Base-by-base conservation (phyloP, 2,329 filamentous ascomycete species). In the Thyridium curvatum region DNA sequence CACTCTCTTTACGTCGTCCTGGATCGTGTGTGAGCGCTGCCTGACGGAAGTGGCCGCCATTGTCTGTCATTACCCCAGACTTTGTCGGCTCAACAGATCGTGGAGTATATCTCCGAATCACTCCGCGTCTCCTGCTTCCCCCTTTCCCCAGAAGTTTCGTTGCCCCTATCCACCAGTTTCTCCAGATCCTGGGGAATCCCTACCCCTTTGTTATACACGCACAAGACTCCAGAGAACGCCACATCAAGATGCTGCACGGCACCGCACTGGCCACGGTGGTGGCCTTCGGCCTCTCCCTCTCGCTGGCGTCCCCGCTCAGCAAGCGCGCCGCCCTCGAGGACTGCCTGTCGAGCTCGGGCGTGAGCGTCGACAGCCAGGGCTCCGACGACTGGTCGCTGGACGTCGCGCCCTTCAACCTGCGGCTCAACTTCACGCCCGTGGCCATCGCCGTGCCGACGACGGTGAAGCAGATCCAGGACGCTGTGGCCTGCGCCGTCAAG, bases 401-500 rank as follows among this genome's bases (percentile, higher is more conserved):
- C 41, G 52, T 46, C 9, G 38, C 51, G 4, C 48, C 57, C 3
- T 61, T 50, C 48, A 62, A 62, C 44, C 43, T 54, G 15, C 52
- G 57, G 10, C 44, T 59, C 14, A 52, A 52, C 16, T 56, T 46
- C 40, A 69, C 57, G 9, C 71, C 70, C 0, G 55, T 56, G 6
- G 64, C 63, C n/a, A 64, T 74, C 18, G 64, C 65, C 0, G 52
- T 64, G 1, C 67, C 69, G 1, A 59, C 50, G 4, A 68, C 61
- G 3, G 50, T 55, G 32, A 52, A 65, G 37, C 63, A 73, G 38
- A 57, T 74, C 4, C 65, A 66, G 34, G 61, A 64, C 40, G 66
- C 68, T 7, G 65, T 76, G 6, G 48, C 55, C 4, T 74, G 70
- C 46, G 71, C 67, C 28, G 52, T 50, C 7, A 44, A 61, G 41